phyloP scores from a whole-genome alignment of 495 filamentous ascomycete species.

The Hypoxylon subgilvum region DNA sequence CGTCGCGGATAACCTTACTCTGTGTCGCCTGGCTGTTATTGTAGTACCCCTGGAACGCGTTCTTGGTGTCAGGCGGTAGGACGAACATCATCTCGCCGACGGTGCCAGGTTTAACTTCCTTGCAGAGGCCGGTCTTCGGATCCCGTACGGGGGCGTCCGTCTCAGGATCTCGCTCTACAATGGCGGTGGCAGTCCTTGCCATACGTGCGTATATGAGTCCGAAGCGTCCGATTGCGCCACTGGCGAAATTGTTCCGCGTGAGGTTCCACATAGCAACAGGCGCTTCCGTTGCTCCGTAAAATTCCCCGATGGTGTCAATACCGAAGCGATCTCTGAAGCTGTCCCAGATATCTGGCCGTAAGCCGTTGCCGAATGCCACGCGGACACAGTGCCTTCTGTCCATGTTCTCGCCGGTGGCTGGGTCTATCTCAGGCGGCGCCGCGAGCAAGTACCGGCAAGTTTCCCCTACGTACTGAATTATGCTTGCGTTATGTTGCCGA shows the following conservation, averaged over 20 bases:
- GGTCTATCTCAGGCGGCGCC: conserved; percentile 67
- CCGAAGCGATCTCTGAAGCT: conserved; percentile 86
- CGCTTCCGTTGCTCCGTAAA: conserved; percentile 90
- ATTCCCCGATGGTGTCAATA: conserved; percentile 80
- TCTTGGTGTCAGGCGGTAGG: conserved; percentile 70
- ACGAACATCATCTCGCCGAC: conserved; percentile 81
- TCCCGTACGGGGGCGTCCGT: conserved; percentile 74
- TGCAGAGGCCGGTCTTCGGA: conserved; percentile 74
- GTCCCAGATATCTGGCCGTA: conserved; percentile 92
- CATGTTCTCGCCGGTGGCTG: conserved; percentile 69
- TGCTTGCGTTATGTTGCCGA: conserved; percentile 71
- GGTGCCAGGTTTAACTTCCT: conserved; percentile 62
- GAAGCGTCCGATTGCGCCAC: conserved; percentile 82
- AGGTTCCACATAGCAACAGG: conserved; percentile 74
- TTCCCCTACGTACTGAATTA: conserved; percentile 95
- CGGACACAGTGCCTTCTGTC: conserved; percentile 80
- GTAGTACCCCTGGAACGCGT: conserved; percentile 86
- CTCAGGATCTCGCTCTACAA: conserved; percentile 76
- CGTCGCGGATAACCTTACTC: conserved; percentile 78
- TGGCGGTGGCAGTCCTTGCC: conserved; percentile 54
- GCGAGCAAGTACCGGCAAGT: conserved; percentile 89
- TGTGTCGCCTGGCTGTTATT: conserved; percentile 75
- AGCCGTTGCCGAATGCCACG: conserved; percentile 87
- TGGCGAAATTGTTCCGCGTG: conserved; percentile 72
- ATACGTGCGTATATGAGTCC: conserved; percentile 66